Evolutionary conservation across 371 early-diverging fungal genomes (phyloP), one percentile per base, ranked within the genome.

Genomic region (Funneliformis caledonium): DNA sequence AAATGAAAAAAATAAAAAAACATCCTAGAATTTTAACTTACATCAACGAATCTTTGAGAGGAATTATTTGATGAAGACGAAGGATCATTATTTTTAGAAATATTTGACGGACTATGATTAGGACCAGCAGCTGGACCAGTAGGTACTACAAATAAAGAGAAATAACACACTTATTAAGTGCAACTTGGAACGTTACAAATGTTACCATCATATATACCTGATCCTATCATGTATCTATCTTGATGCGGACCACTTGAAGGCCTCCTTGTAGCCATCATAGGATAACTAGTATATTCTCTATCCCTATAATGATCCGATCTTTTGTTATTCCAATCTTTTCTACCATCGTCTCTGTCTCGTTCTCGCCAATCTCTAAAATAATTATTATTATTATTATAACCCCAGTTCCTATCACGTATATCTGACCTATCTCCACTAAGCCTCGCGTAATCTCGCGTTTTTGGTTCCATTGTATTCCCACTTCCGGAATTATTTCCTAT

Each of bases 51-150:
- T 48, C 75, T 48, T 75, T 75, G 75, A 4, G 52, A 16, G 8
- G 61, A 12, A 31, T 31, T 75, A 48, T 56, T 75, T 16, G 48
- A 52, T 50, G 75, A 48, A 12, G 48, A 31, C 22, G 75, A 37
- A 7, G 22, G 60, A 6, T 75, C 75, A 60, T 37, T 60, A 68
- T 33, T 16, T 43, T 68, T 68, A 43, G 43, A 37, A 19, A 43
- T 37, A 33, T 33, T 31, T 43, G 68, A 68, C 22, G 68, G 68
- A 2, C 7, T 16, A 33, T 22, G 43, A 19, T 33, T 37, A 16
- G 22, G 19, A 31, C 75, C 60, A 60, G 75, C 59, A 4, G 75
- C 75, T 22, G 75, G 75, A n/a, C 75, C 75, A 9, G 75, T 75
- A 26, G 75, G 75, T 31, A 75, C 26, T 75, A 42, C 14, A 74